Base-by-base conservation (phyloP, 2,329 filamentous ascomycete genomes). In the Torrubiellomyces zombiae region DNA sequence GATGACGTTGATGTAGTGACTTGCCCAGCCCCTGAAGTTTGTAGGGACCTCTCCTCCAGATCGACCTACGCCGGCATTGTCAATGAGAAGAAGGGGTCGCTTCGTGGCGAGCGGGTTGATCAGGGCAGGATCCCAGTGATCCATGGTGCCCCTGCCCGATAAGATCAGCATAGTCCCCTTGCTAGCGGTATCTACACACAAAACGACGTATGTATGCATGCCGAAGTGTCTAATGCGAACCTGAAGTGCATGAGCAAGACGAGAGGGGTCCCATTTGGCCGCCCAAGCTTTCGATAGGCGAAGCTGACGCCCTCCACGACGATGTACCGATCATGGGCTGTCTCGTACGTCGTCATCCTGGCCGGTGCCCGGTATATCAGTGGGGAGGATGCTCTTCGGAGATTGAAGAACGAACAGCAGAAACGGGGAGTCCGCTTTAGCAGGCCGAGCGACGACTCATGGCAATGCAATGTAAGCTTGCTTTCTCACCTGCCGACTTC, bases 31-130 rank as follows among this genome's bases (percentile, higher is more conserved):
- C 7, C 32, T 24, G 20, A 44, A 38, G 5, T 35, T 42, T 28
- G 39, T 39, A 6, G 51, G 50, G 2, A 61, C 49, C n/a, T 42
- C 24, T 17, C 60, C 60, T 7, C 38, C 39, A 8, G 51, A 58
- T 18, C 50, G 50, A 4, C 61, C 61, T 7, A 60, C 50, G 16
- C 61, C 60, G 1, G 54, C 44, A 31, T 56, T 56, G 44, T 66
- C 60, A 33, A 59, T 48, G 19, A 60, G 43, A 15, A 65, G 38
- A 11, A 64, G 37, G 4, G 51, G 50, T 1, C 60, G 54, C 7
- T 34, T 38, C 2, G 42, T 36, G 2, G 55, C 51, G 11, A 65
- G 42, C 14, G 45, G 41, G 27, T 62, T 59, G 38, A 64, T 32
- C 15, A 65, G 38, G 2, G 47, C 42, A 6, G 58, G 55, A 31